phyloP scores from a whole-genome alignment of 768 basidiomycete genomes.

The Xerocomellus intermedius region DNA sequence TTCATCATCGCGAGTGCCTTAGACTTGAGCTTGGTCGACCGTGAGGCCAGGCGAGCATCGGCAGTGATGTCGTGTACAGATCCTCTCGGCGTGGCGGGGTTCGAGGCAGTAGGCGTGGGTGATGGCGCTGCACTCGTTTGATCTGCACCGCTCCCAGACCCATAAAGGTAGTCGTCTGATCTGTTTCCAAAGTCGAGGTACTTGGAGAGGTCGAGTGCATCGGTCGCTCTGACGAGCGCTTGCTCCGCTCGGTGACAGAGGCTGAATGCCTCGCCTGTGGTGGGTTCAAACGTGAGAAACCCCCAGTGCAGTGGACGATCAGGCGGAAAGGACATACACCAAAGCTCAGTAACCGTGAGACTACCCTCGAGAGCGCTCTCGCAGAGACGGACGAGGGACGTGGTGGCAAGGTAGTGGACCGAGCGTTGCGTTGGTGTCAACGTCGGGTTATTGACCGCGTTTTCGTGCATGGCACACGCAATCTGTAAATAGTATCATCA shows the following conservation, averaged over 20 bases:
- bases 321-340: constrained; percentile 11
- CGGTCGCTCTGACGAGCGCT: background rate
- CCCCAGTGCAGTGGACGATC: background rate
- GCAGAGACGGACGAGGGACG: constrained; percentile 9
- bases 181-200: background rate
- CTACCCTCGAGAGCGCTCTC: background rate
- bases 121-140: background rate
- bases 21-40: background rate
- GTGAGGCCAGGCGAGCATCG: background rate
- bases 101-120: background rate
- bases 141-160: background rate
- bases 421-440: constrained; percentile 7
- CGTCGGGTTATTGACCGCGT: constrained; percentile 12
- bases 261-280: constrained; percentile 6
- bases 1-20: constrained; percentile 2
- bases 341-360: background rate
- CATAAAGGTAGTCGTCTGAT: background rate
- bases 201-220: constrained; percentile 4
- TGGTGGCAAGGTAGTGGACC: constrained; percentile 8
- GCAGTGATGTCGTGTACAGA: background rate
- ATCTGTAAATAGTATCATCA: constrained; percentile 11
- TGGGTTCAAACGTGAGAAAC: constrained; percentile 1
- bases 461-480: constrained; percentile 26
- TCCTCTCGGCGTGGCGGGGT: background rate
- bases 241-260: constrained; percentile 1